Conservation (phyloP, 192 early-diverging fungal genomes). For the Podila clonocystis region DNA sequence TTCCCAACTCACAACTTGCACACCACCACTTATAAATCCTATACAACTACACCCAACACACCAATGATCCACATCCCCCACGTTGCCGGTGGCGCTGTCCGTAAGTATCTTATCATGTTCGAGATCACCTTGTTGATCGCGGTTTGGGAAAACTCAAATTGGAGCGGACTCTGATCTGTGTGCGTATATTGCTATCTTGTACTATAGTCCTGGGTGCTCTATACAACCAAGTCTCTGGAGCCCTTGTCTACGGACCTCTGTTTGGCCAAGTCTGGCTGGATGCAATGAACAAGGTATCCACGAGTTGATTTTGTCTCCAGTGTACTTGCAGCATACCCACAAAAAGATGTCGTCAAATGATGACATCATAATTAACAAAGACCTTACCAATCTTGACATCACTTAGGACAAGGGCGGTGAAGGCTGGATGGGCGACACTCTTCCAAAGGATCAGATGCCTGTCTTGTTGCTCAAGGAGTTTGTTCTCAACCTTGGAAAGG, state of each 20-base stretch:
- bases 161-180: not conserved
- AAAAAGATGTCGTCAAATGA: not conserved
- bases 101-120: constrained; percentile 10
- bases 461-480: constrained; percentile 36
- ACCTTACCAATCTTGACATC: not conserved
- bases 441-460: not conserved
- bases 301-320: not conserved
- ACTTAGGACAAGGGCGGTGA: constrained; percentile 43
- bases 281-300: constrained; percentile 41
- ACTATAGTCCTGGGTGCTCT: constrained; percentile 38
- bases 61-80: constrained; percentile 42
- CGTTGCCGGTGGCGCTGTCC: constrained; percentile 41
- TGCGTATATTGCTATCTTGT: not conserved
- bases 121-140: too few species aligned
- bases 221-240: constrained; percentile 40
- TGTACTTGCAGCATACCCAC: not conserved
- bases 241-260: constrained; percentile 47
- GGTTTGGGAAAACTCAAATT: too few species aligned
- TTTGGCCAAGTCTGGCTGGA: constrained; percentile 46
- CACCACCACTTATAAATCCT: not conserved
- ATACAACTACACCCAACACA: not conserved
- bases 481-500: constrained; percentile 32
- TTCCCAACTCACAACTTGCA: not conserved
- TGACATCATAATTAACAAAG: not conserved
- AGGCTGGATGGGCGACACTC: constrained; percentile 11